Evolutionary conservation across 2,329 filamentous ascomycete species (phyloP), one percentile per base, ranked within the genome.

Genomic region (Talaromyces sp.): DNA sequence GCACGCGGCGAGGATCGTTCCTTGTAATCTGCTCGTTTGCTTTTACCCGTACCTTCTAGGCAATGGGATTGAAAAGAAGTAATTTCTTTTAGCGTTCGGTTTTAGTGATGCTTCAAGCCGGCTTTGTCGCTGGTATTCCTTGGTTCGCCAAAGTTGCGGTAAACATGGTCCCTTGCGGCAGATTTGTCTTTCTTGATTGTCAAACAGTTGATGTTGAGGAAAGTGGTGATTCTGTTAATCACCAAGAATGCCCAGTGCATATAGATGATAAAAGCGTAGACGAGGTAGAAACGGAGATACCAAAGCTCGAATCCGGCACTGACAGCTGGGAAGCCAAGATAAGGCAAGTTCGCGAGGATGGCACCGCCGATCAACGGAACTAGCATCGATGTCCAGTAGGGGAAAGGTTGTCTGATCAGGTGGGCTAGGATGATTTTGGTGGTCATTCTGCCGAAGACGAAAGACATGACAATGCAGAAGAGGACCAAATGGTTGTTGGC

Each of bases 381-480:
- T 43, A 98, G 84, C 86, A 98, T 91, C 58, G 95, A 86, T 11
- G 95, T 98, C 93, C 93, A 98, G 84, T 91, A 96, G 1, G 95
- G 95, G 80, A 98, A 99, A 3, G 94, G 91, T 77, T 98, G 95
- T 68, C 88, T 88, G 1, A 95, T 95, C 61, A 99, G 84, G 78
- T 99, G 95, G 2, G 95, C 94, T 19, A 99, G 88, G 75, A 99
- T 99, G 79, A 98, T 98, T 83, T 98, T 99, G 45, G 95, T 99
- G 0, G 95, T 98, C 89, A 99, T 93, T 70, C 95, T 90, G 40
- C 95, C 95, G 77, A 99, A 98, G 66, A 97, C 95, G 72, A 98
- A 93, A n/a, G 92, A 91, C 84, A 98, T 91, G 67, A 92, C 96
- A 67, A 96, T 80, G 81, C 93, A 97, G 78, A 97, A 96, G 56